A percentile compares a stretch with the other conserved stretches of the same genome.
Evolutionary conservation across 352 stramenopile genomes (phyloP).

Genomic region (Globisporangium canariense): DNA sequence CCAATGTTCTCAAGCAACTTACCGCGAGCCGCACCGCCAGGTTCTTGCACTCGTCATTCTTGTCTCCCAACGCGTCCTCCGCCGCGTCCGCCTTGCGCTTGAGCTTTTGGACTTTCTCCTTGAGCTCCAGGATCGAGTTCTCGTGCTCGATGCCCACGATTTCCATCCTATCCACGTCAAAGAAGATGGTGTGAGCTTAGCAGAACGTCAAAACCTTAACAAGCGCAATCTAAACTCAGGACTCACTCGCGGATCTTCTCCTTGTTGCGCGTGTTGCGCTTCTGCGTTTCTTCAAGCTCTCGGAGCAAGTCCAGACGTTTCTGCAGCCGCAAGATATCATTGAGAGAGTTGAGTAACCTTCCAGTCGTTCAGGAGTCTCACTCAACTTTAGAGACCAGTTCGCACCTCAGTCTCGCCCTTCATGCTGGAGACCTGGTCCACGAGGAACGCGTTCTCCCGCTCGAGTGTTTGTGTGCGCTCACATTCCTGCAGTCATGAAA

Average conservation of each 20-base stretch:
- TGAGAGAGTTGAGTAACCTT: neutral
- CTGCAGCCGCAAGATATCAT: slow-evolving; percentile 11
- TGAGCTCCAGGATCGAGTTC: slow-evolving; percentile 69
- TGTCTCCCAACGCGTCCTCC: slow-evolving; percentile 47
- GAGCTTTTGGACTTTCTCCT: slow-evolving; percentile 74
- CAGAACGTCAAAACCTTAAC: neutral
- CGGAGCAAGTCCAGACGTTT: slow-evolving; percentile 67
- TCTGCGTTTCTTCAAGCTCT: slow-evolving; percentile 67
- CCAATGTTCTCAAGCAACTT: slow-evolving; percentile 1
- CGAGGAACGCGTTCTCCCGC: slow-evolving; percentile 62
- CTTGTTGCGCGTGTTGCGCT: slow-evolving; percentile 62
- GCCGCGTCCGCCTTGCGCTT: slow-evolving; percentile 49
- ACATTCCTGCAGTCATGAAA: slow-evolving; percentile 32
- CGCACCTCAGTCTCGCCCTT: slow-evolving; percentile 65
- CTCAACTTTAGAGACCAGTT: neutral
- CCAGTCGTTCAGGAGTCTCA: neutral
- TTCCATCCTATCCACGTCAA: slow-evolving; percentile 36
- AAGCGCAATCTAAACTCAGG: neutral
- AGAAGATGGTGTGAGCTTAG: neutral
- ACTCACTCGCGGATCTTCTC: slow-evolving; percentile 64
- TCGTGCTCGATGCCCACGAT: slow-evolving; percentile 69
- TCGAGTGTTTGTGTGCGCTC: slow-evolving; percentile 56
- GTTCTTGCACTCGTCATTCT: slow-evolving; percentile 72
- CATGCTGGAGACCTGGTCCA: slow-evolving; percentile 67
- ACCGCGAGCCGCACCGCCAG: slow-evolving; percentile 58